Percentiles rank a stretch among this genome's conserved stretches.
phyloP scores from a whole-genome alignment of 805 yeast genomes.

The Cyberlindnera samutprakarnensis region DNA sequence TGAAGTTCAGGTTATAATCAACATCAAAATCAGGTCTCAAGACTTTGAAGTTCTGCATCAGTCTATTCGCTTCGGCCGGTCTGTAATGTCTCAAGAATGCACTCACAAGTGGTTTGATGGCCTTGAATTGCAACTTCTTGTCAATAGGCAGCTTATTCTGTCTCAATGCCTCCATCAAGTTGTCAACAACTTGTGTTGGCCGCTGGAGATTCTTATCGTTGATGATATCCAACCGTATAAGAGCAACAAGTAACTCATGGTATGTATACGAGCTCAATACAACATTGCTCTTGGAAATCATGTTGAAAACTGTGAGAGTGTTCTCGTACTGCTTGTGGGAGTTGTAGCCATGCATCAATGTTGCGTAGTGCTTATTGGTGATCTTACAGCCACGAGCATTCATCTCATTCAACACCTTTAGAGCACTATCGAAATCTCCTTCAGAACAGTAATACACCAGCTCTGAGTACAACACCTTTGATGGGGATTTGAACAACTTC shows the following conservation, averaged over 20 bases:
- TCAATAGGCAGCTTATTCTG: slow-evolving; percentile 15
- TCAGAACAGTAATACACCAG: slow-evolving; percentile 7
- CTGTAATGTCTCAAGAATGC: slow-evolving; percentile 23
- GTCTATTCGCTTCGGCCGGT: slow-evolving; percentile 25
- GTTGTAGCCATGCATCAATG: slow-evolving; percentile 25
- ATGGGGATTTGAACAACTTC: neutral
- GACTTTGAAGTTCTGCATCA: slow-evolving; percentile 25
- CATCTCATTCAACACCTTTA: slow-evolving; percentile 23
- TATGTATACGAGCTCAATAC: slow-evolving; percentile 23
- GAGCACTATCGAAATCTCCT: slow-evolving; percentile 22
- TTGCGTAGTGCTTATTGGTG: slow-evolving; percentile 22
- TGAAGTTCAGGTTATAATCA: slow-evolving; percentile 17
- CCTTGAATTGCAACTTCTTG: slow-evolving; percentile 25
- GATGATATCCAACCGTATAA: slow-evolving; percentile 23
- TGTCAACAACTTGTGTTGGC: slow-evolving; percentile 25
- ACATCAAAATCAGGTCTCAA: slow-evolving; percentile 21
- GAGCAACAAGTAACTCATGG: slow-evolving; percentile 23
- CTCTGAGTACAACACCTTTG: slow-evolving; percentile 4
- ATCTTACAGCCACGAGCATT: slow-evolving; percentile 12
- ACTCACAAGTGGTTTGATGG: slow-evolving; percentile 29
- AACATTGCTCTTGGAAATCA: slow-evolving; percentile 19
- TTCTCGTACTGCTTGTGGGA: slow-evolving; percentile 20
- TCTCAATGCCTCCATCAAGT: slow-evolving; percentile 22
- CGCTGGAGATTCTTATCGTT: slow-evolving; percentile 21
- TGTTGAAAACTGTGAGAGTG: slow-evolving; percentile 21